A percentile compares a stretch with the other conserved stretches of the same genome.
phyloP scores from a whole-genome alignment of 1,139 yeast species.

The Candida sp. region DNA sequence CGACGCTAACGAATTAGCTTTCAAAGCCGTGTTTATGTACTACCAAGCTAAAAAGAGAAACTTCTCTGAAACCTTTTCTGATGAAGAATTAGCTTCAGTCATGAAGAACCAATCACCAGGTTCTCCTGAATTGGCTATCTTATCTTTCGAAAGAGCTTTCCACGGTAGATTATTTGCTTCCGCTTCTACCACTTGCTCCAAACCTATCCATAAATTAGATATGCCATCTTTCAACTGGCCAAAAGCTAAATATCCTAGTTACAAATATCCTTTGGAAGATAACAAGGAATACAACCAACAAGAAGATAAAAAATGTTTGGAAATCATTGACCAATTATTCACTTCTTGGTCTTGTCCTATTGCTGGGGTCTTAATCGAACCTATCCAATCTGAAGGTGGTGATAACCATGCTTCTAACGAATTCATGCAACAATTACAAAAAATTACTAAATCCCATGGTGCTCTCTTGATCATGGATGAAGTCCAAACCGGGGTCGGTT shows the following conservation, averaged over 20 bases:
- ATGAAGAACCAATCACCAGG: slow-evolving; percentile 75
- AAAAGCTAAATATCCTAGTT: slow-evolving; percentile 74
- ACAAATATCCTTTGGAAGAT: slow-evolving; percentile 68
- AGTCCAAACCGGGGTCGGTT: slow-evolving; percentile 88
- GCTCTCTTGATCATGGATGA: slow-evolving; percentile 75
- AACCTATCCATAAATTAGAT: slow-evolving; percentile 81
- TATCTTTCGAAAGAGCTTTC: slow-evolving; percentile 74
- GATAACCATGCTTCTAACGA: slow-evolving; percentile 76
- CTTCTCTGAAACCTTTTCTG: slow-evolving; percentile 43
- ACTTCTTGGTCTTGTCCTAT: slow-evolving; percentile 60
- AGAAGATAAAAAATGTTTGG: slow-evolving; percentile 70
- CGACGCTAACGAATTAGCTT: slow-evolving; percentile 82
- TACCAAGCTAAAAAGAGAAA: slow-evolving; percentile 64
- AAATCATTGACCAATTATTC: slow-evolving; percentile 53
- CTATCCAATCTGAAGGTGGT: slow-evolving; percentile 86
- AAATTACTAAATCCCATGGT: slow-evolving; percentile 62
- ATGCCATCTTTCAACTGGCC: slow-evolving; percentile 89
- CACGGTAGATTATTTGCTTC: slow-evolving; percentile 84
- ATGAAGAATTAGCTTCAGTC: slow-evolving; percentile 57
- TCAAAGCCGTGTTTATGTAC: slow-evolving; percentile 80
- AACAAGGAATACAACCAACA: slow-evolving; percentile 50
- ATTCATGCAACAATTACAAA: slow-evolving; percentile 78
- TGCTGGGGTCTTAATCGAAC: slow-evolving; percentile 76
- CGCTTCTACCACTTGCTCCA: slow-evolving; percentile 73
- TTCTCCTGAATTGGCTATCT: slow-evolving; percentile 67